phyloP scores from a whole-genome alignment of 2,329 filamentous ascomycete genomes.

The Colletotrichum eremochloae region DNA sequence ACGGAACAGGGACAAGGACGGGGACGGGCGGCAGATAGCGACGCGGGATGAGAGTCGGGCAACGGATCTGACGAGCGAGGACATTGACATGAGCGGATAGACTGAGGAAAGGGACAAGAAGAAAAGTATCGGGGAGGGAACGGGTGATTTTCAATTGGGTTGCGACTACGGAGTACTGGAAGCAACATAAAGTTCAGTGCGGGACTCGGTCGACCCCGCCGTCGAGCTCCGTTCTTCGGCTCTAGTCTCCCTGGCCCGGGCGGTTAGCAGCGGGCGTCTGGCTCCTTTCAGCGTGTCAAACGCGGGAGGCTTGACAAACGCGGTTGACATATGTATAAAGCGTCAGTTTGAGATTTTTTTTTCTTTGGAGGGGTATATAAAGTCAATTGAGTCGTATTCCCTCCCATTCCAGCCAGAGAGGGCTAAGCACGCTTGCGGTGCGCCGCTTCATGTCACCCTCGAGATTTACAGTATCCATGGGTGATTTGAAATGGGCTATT shows the following conservation, averaged over 20 bases:
- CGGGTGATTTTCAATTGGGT: neutral
- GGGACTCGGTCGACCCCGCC: slow-evolving; percentile 33
- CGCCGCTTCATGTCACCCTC: no score
- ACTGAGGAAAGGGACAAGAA: neutral
- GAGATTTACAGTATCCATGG: no score
- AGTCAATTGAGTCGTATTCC: neutral
- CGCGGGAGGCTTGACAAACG: neutral
- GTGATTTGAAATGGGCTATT: neutral
- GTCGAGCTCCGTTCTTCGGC: slow-evolving; percentile 41
- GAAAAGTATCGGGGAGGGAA: neutral
- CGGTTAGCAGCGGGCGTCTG: slow-evolving; percentile 28
- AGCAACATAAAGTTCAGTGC: slow-evolving; percentile 10
- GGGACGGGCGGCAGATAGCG: slow-evolving; percentile 9
- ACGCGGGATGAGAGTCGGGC: slow-evolving; percentile 39
- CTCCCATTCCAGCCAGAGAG: no score
- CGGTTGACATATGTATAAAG: slow-evolving; percentile 1
- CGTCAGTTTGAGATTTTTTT: neutral
- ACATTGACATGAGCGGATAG: slow-evolving; percentile 24
- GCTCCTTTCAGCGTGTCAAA: neutral
- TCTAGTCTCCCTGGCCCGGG: slow-evolving; percentile 14
- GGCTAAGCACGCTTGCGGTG: neutral
- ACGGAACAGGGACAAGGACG: slow-evolving; percentile 2
- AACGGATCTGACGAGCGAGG: slow-evolving; percentile 39
- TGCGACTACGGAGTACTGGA: slow-evolving; percentile 2
- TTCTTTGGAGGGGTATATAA: no score